Evolutionary conservation across 345 rosid genomes (phyloP), one percentile per base, ranked within the genome.

Genomic region (Pistacia vera): DNA sequence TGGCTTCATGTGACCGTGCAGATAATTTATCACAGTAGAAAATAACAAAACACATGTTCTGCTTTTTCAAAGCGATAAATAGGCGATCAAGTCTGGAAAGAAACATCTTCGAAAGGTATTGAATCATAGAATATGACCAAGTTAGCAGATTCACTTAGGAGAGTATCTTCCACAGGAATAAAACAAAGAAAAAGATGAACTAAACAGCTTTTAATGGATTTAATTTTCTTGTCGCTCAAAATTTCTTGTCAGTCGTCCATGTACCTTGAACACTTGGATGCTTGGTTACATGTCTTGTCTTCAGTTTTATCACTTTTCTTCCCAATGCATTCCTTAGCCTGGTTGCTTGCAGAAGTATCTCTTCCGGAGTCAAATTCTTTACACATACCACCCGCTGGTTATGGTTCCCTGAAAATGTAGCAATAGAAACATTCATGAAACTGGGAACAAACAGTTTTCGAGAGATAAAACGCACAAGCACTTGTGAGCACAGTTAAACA

Each of bases 221-320:
- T 28, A 49, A 52, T 49, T 14, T 68, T 52, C 54, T 73, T 71
- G 62, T 33, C 70, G 35, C 38, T 89, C 84, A 91, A 77, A 88
- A 82, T n/a, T 85, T 80, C 76, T 85, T 64, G 9, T 79, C 91
- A 2, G 99, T 90, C 2, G 93, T 83, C 99, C 99, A 92, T 0
- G 95, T 92, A 70, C 97, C 99, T 80, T 93, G 98, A 71, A 93
- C 98, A 14, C 97, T 90, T 0, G 97, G 98, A 62, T 91, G 90
- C 67, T 85, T 85, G 38, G 95, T 93, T 20, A 90, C 89, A 73
- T 93, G 95, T 70, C 97, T 86, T 0, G 98, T 96, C 81, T 81
- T 89, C 57, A 92, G 81, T 78, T 92, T 90, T 65, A 90, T 83
- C 49, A 93, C 98, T 77, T 93, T 93, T 81, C 97, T 88, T 59